Evolutionary conservation across 306 rosid species (phyloP).

Genomic region (Acacia crassicarpa): DNA sequence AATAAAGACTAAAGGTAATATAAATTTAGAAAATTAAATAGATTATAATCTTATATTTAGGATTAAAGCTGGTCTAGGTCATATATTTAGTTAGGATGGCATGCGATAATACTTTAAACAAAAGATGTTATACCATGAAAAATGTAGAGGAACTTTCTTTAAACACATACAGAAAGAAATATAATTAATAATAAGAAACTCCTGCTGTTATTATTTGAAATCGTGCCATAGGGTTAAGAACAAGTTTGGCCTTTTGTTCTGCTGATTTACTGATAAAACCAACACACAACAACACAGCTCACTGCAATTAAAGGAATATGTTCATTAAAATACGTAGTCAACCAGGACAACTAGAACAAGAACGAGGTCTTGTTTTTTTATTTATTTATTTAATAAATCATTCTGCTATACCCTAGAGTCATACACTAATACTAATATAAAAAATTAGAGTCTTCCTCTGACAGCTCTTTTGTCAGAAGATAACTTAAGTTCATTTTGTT

Average conservation of each 20-base stretch:
- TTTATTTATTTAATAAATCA: neutral
- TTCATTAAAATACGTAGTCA: neutral
- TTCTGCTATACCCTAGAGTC: neutral
- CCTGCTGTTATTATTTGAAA: neutral
- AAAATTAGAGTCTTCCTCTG: neutral
- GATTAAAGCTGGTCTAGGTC: no score
- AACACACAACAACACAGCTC: neutral
- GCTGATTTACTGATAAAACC: neutral
- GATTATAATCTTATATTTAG: no score
- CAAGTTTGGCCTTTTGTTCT: neutral
- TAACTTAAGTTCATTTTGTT: neutral
- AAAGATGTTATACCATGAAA: no score
- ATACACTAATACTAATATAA: neutral
- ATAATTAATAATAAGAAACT: neutral
- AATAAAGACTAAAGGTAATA: no score
- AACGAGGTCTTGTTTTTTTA: neutral
- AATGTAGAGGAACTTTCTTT: no score
- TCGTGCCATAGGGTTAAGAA: neutral
- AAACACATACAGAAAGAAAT: no score
- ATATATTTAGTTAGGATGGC: no score
- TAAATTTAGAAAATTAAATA: no score
- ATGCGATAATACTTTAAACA: no score
- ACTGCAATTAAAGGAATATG: slow-evolving; percentile 1
- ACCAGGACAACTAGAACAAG: neutral
- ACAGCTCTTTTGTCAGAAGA: neutral